Evolutionary conservation across 768 basidiomycete genomes (phyloP), one percentile per base, ranked within the genome.

Genomic region (Podaxis sp.): DNA sequence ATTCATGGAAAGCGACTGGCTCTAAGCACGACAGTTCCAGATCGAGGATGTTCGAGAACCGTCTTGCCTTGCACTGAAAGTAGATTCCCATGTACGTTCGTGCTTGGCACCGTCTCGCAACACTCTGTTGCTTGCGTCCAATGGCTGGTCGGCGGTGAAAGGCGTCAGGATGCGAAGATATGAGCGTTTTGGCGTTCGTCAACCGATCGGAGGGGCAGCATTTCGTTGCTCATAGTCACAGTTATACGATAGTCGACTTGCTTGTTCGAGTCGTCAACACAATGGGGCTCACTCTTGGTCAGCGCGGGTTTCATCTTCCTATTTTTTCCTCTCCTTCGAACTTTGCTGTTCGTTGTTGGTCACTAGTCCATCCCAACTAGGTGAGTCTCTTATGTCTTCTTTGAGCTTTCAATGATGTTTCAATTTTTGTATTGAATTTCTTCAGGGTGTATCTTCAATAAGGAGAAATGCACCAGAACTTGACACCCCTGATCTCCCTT

Each of bases 251-350:
- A 86, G 87, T 82, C 65, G 81, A 78, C 73, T 63, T 70, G 66
- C 57, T 67, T 72, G 68, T 66, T 62, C 63, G 72, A 68, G 78
- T 82, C 81, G 76, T 85, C 81, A 90, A 90, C 90, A 82, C 85
- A 92, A 92, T 91, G 90, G 90, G 90, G 90, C 90, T 92, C 88
- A 91, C 89, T 92, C 88, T 90, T 83, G 74, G 78, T 79, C 85
- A 86, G 83, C 86, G 80, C 77, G 73, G 69, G 67, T 52, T 69
- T 57, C 68, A 64, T 63, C 58, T 66, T 59, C 74, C 82, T 87
- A 90, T 61, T 90, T 89, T 86, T 80, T 70, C 71, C 70, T 64
- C 24, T 17, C 57, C 63, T 54, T 64, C 57, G 84, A 81, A 80
- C 84, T 77, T 87, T 74, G 80, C 70, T 76, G 83, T 83, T 83